A percentile compares a stretch with the other conserved stretches of the same genome.
Evolutionary conservation across 345 rosid species (phyloP).

Genomic region (Moricandia moricandioides): DNA sequence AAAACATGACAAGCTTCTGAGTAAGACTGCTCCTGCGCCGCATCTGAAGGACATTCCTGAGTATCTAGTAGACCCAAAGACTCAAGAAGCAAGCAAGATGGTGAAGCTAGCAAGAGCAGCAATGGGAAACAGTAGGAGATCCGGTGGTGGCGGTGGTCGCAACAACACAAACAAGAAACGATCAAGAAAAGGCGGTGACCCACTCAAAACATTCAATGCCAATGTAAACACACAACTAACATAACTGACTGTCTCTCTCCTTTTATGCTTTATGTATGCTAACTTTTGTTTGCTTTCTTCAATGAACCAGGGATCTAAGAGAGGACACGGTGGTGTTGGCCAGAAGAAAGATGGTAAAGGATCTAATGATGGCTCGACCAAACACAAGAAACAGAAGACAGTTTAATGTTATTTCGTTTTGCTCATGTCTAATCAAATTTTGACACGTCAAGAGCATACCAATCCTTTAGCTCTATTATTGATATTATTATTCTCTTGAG

Average conservation of each 20-base stretch:
- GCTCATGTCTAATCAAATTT: constrained; percentile 23
- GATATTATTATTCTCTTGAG: neutral
- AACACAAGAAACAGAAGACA: constrained; percentile 31
- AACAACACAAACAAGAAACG: constrained; percentile 50
- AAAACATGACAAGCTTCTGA: constrained; percentile 77
- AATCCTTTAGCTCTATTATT: neutral
- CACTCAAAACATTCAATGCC: constrained; percentile 45
- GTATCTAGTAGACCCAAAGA: constrained; percentile 66
- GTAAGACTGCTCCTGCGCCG: constrained; percentile 66
- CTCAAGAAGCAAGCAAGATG: constrained; percentile 85
- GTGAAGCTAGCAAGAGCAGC: constrained; percentile 81
- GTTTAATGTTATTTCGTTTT: constrained; percentile 9
- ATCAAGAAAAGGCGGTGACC: constrained; percentile 56
- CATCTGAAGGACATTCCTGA: constrained; percentile 74
- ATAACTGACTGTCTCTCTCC: neutral
- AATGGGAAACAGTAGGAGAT: constrained; percentile 54
- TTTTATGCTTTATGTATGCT: neutral
- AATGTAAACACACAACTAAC: constrained; percentile 15
- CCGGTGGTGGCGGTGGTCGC: constrained; percentile 29
- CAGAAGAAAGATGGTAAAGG: constrained; percentile 30
- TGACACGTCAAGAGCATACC: neutral
- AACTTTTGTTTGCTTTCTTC: constrained; percentile 4
- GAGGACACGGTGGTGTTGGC: constrained; percentile 24
- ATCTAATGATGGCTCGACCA: constrained; percentile 23
- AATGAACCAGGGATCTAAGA: constrained; percentile 31